Percentiles rank a stretch among this genome's conserved stretches.
Conservation (phyloP, 306 rosid genomes). For the Dryas octopetala region DNA sequence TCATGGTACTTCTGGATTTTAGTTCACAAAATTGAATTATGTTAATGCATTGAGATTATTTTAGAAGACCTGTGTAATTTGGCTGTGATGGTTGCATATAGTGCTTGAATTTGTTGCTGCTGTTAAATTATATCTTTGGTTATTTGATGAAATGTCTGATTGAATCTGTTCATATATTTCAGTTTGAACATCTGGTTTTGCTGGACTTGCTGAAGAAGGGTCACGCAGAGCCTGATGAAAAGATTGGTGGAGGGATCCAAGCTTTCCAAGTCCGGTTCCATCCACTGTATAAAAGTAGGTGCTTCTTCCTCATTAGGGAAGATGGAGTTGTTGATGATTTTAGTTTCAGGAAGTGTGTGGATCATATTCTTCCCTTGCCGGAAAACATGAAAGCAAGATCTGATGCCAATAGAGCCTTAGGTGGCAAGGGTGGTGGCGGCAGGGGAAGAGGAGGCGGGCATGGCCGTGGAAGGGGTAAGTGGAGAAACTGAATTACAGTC, state of each 20-base stretch:
- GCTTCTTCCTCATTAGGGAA: slow-evolving; percentile 74
- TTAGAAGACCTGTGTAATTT: not conserved
- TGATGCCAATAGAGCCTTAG: slow-evolving; percentile 52
- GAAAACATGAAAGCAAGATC: slow-evolving; percentile 56
- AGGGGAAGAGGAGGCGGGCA: slow-evolving; percentile 57
- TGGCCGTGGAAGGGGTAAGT: slow-evolving; percentile 57
- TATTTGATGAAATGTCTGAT: not conserved
- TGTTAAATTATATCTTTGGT: not conserved
- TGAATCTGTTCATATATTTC: slow-evolving; percentile 31
- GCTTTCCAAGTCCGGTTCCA: slow-evolving; percentile 72
- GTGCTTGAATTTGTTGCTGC: not conserved
- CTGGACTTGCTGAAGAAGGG: slow-evolving; percentile 78
- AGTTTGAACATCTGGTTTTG: slow-evolving; percentile 71
- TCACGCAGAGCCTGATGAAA: slow-evolving; percentile 52
- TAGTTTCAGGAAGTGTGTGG: slow-evolving; percentile 88
- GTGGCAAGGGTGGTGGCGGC: slow-evolving; percentile 55
- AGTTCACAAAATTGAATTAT: not conserved
- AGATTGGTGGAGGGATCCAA: slow-evolving; percentile 55
- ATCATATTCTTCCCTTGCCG: slow-evolving; percentile 77
- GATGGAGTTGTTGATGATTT: slow-evolving; percentile 72
- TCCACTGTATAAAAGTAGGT: slow-evolving; percentile 71
- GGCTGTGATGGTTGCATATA: not conserved
- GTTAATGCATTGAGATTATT: not conserved
- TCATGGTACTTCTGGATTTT: too few species aligned
- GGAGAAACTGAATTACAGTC: slow-evolving; percentile 46